Evolutionary conservation across 2,329 filamentous ascomycete genomes (phyloP).

Genomic region (Fusarium drepaniforme): DNA sequence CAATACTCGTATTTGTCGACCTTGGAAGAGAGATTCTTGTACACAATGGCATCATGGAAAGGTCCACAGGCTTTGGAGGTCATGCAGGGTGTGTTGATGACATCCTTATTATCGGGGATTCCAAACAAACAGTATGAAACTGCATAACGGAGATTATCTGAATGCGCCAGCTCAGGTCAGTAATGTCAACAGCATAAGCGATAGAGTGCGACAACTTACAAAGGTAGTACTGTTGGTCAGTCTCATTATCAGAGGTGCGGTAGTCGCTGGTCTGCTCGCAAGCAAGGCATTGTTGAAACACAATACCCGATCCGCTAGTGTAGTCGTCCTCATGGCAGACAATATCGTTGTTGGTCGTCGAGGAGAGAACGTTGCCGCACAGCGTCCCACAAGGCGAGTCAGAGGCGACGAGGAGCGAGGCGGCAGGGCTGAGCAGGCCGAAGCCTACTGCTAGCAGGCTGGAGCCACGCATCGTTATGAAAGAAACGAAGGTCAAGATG

Average conservation of each 20-base stretch:
- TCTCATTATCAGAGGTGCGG: constrained; percentile 54
- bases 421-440: constrained; percentile 28
- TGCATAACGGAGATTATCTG: constrained; percentile 71
- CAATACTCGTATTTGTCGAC: constrained; percentile 67
- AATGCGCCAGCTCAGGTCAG: constrained; percentile 21
- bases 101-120: constrained; percentile 58
- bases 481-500: not conserved
- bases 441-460: constrained; percentile 34
- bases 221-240: constrained; percentile 66
- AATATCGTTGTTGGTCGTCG: constrained; percentile 60
- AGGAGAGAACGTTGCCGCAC: constrained; percentile 66
- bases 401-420: constrained; percentile 57
- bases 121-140: constrained; percentile 68
- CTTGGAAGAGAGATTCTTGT: constrained; percentile 61
- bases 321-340: constrained; percentile 60
- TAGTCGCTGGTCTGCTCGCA: constrained; percentile 66
- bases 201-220: constrained; percentile 59
- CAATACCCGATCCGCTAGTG: constrained; percentile 55
- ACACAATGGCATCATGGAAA: constrained; percentile 60
- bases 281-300: constrained; percentile 64
- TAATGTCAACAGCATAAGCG: not conserved
- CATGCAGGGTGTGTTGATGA: constrained; percentile 60
- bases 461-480: constrained; percentile 13
- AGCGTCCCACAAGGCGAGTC: constrained; percentile 62
- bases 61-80: constrained; percentile 66